Percentiles rank a stretch among this genome's conserved stretches.
Evolutionary conservation across 2,329 filamentous ascomycete genomes (phyloP).

Genomic region (Botryotinia globosa): DNA sequence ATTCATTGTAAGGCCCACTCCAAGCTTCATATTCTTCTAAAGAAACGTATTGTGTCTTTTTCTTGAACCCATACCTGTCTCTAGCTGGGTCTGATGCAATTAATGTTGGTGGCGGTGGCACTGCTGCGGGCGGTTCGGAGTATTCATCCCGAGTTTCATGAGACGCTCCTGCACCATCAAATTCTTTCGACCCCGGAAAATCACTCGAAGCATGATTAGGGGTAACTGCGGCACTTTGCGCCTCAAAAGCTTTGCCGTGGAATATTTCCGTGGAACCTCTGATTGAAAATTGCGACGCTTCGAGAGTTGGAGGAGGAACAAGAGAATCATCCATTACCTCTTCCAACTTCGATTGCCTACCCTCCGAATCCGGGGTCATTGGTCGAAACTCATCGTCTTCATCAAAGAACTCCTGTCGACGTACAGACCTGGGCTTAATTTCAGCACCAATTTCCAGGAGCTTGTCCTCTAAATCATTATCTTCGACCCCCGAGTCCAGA

Average conservation of each 20-base stretch:
- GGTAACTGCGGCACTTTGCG: conserved; percentile 46
- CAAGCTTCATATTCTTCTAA: conserved; percentile 77
- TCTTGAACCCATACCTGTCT: conserved; percentile 91
- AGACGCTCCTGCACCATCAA: conserved; percentile 21
- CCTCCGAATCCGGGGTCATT: conserved; percentile 28
- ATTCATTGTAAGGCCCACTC: conserved; percentile 71
- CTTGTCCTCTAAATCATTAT: conserved; percentile 31
- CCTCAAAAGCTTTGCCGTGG: conserved; percentile 36
- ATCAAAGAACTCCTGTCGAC: neutral
- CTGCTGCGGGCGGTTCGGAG: conserved; percentile 16
- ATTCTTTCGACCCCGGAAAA: conserved; percentile 5
- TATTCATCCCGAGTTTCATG: conserved; percentile 23
- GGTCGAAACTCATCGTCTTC: conserved; percentile 24
- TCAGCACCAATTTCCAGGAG: conserved; percentile 8
- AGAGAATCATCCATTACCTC: conserved; percentile 33
- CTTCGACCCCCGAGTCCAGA: conserved; percentile 48
- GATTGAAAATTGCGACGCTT: conserved; percentile 23
- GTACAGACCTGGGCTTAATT: conserved; percentile 1
- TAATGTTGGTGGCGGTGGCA: conserved; percentile 26
- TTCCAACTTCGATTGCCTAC: conserved; percentile 26
- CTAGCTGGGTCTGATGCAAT: conserved; percentile 42
- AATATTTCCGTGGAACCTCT: conserved; percentile 44
- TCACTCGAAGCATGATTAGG: neutral
- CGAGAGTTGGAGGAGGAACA: conserved; percentile 12
- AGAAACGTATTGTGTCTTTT: conserved; percentile 75